These are phyloP conservation scores for Suaeda aralocaspica DNA, from an alignment of 148 eudicot species.

Conservation along the genomic window DNA sequence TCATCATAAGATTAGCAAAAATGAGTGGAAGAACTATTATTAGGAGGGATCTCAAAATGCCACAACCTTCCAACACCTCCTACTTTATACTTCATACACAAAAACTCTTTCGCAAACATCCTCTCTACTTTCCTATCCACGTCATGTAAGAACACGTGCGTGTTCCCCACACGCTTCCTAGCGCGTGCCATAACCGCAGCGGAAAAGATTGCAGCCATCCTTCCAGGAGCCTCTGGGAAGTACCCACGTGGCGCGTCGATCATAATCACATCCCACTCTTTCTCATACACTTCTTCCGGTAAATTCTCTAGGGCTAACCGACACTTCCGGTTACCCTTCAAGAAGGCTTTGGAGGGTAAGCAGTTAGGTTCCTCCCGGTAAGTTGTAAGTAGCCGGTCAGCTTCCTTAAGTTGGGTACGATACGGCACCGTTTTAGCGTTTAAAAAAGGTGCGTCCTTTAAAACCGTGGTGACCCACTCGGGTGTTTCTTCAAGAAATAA, in stretches of 20 bases:
- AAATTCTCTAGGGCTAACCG: conserved; percentile 26
- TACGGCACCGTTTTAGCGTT: conserved; percentile 32
- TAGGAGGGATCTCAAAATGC: conserved; percentile 48
- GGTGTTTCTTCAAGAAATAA: conserved; percentile 41
- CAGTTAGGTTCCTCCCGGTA: conserved; percentile 30
- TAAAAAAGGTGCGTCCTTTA: conserved; percentile 30
- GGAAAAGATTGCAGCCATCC: conserved; percentile 46
- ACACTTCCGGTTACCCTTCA: conserved; percentile 28
- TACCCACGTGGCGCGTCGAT: conserved; percentile 47
- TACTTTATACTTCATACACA: conserved; percentile 39
- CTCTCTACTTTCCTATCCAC: conserved; percentile 40
- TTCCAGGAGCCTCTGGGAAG: conserved; percentile 35
- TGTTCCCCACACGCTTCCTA: conserved; percentile 29
- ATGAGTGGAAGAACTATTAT: neutral
- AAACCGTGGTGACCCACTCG: conserved; percentile 30
- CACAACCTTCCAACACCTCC: conserved; percentile 39
- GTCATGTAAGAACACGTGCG: conserved; percentile 47
- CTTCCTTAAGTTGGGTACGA: conserved; percentile 28
- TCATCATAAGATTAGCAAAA: conserved; percentile 32
- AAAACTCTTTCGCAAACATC: conserved; percentile 37
- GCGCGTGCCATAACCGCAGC: conserved; percentile 45
- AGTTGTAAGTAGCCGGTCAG: conserved; percentile 22
- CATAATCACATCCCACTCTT: conserved; percentile 50
- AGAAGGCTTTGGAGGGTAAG: conserved; percentile 2
- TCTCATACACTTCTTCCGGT: conserved; percentile 44